Conservation (phyloP, 495 filamentous ascomycete genomes). For the Neurospora sublineolata region DNA sequence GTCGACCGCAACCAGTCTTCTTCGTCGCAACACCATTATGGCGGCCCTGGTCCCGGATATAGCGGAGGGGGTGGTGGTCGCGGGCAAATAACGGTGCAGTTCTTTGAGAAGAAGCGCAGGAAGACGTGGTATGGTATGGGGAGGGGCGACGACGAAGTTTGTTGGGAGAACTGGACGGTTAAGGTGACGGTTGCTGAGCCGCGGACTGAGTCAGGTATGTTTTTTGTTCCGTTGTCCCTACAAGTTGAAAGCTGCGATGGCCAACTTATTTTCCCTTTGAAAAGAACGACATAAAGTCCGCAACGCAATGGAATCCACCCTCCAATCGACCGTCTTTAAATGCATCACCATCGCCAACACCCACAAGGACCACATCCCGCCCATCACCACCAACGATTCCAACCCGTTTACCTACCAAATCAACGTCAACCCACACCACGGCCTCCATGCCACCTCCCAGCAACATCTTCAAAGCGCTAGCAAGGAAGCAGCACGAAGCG, state of each 20-base stretch:
- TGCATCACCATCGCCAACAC: conserved; percentile 73
- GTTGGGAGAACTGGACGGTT: conserved; percentile 92
- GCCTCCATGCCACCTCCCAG: not conserved
- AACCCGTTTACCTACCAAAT: conserved; percentile 96
- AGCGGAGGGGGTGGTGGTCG: conserved; percentile 35
- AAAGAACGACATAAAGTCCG: conserved; percentile 77
- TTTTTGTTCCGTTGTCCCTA: not conserved
- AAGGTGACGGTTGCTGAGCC: conserved; percentile 86
- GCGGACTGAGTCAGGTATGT: conserved; percentile 73
- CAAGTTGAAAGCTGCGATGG: not conserved
- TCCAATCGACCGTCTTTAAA: conserved; percentile 77
- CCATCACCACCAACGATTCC: conserved; percentile 81
- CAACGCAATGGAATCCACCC: conserved; percentile 73
- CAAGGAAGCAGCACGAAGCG: conserved; percentile 5
- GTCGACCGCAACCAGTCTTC: conserved; percentile 30
- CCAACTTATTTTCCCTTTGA: not conserved
- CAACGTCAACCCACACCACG: conserved; percentile 40
- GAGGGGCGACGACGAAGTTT: conserved; percentile 75
- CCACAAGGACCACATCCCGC: conserved; percentile 93
- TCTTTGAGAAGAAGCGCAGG: conserved; percentile 82
- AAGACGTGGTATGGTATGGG: conserved; percentile 69
- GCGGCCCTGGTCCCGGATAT: conserved; percentile 2
- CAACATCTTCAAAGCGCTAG: not conserved
- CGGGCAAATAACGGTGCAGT: conserved; percentile 76
- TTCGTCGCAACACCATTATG: conserved; percentile 3